These are phyloP conservation scores for Dovyalis caffra DNA, from an alignment of 345 rosid genomes.

Conservation along the genomic window DNA sequence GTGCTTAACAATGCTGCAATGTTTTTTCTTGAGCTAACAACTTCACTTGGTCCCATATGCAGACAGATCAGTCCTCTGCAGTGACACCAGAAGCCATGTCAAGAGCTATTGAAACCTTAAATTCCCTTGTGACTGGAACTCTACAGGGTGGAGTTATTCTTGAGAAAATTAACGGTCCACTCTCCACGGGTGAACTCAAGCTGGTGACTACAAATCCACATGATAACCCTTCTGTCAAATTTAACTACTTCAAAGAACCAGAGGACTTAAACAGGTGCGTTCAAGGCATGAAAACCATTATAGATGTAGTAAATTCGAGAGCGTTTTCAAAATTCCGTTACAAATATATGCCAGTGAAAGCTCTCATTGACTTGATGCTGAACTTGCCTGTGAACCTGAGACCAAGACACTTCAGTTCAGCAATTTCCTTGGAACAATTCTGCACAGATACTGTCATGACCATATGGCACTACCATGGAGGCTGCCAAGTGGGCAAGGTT, in stretches of 20 bases:
- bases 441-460: conserved; percentile 85
- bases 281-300: conserved; percentile 48
- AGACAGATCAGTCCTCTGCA: conserved; percentile 22
- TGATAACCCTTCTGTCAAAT: conserved; percentile 64
- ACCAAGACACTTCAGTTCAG: conserved; percentile 39
- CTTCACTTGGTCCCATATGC: not conserved
- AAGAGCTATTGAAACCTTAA: conserved; percentile 29
- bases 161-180: conserved; percentile 54
- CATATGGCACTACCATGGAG: conserved; percentile 94
- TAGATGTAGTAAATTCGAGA: conserved; percentile 46
- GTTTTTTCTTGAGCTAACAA: not conserved
- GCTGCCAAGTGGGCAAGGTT: conserved; percentile 75
- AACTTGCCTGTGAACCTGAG: conserved; percentile 57
- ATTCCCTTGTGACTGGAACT: conserved; percentile 36
- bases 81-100: conserved; percentile 32
- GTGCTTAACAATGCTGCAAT: not conserved
- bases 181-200: conserved; percentile 59
- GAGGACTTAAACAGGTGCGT: conserved; percentile 61
- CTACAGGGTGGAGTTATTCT: conserved; percentile 47
- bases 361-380: conserved; percentile 36
- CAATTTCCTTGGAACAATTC: conserved; percentile 52
- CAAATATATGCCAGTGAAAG: conserved; percentile 28
- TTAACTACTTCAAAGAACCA: conserved; percentile 70
- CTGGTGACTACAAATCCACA: conserved; percentile 45
- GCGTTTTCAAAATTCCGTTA: conserved; percentile 56